These are phyloP conservation scores for Graphiopsis chlorocephala DNA, from an alignment of 2,329 filamentous ascomycete genomes.

Conservation along the genomic window DNA sequence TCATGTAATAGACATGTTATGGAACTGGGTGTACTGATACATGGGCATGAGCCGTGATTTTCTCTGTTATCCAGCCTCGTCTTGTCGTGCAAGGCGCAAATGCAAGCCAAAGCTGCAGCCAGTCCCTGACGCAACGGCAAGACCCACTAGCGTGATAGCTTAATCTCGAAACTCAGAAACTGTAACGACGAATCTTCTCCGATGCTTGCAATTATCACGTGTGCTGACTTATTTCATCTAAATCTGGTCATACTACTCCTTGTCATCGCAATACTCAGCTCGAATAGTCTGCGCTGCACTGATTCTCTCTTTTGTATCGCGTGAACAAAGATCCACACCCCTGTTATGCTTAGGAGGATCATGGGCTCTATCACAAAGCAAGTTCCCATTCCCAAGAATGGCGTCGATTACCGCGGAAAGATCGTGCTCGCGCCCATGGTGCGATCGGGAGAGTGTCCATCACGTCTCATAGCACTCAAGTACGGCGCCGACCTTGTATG, in stretches of 20 bases:
- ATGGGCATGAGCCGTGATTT: not conserved
- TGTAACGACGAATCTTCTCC: not conserved
- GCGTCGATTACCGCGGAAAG: slow-evolving; percentile 91
- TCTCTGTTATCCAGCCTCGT: not conserved
- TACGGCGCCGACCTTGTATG: slow-evolving; percentile 97
- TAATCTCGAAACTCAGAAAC: not conserved
- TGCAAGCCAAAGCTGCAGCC: not conserved
- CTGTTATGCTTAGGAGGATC: slow-evolving; percentile 21
- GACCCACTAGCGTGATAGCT: not conserved
- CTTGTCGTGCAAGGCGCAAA: not conserved
- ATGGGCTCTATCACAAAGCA: slow-evolving; percentile 46
- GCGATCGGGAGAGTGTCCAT: slow-evolving; percentile 88
- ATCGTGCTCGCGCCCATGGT: slow-evolving; percentile 91
- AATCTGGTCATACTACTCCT: not conserved
- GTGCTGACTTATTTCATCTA: not conserved
- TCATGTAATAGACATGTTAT: not conserved
- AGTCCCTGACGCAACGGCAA: not conserved
- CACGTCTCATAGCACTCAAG: slow-evolving; percentile 80
- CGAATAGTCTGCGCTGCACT: not conserved
- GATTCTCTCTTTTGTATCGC: not conserved
- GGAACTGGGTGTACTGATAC: not conserved
- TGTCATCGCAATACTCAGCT: not conserved
- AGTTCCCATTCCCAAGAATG: slow-evolving; percentile 81
- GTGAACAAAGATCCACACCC: not conserved
- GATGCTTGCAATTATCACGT: not conserved